Base-by-base conservation (phyloP, 257 asterid species). In the Penstemon eatonii region DNA sequence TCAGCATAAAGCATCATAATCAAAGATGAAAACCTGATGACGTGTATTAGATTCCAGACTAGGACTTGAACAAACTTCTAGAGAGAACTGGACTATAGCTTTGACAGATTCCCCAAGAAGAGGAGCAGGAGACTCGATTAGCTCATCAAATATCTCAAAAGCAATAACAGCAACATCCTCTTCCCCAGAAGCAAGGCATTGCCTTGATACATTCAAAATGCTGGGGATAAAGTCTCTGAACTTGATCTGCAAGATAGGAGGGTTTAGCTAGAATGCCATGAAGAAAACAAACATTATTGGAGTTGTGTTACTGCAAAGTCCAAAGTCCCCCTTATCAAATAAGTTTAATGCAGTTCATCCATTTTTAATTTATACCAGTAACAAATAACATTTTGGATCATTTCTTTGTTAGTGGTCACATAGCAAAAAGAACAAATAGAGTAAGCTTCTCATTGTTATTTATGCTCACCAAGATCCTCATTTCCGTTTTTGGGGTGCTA, bases 41-140 rank as follows among this genome's bases (percentile, higher is more conserved):
- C 98, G 92, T 15, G 98, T 93, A 75, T 78, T 93, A 38, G 95
- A 56, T 67, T 90, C 97, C 75, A 93, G 83, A 75, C 73, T 88
- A 61, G 89, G 74, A 77, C 90, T 90, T 47, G 97, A 80, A 80
- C 96, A 90, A 79, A 93, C 97, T 81, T 91, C 99, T 68, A 94
- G 97, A 66, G 99, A 87, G 77, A 94, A 91, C 45, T 91, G 99
- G 74, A 94, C 96, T 57, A 94, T 94, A 67, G 96, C 77, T 80
- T 86, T 94, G 39, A 94, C 96, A 49, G 99, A 94, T 46, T 94
- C 97, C 68, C 99, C 99, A 71, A 94, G 96, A 76, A 94, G 88
- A 61, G 97, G 99, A 59, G 96, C 97, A 67, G 99, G 99, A 63
- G 97, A 94, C 90, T 94, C 99, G 8, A 94, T 94, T 68, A 94